Evolutionary conservation across 2,329 filamentous ascomycete genomes (phyloP).

Genomic region (Sarocladium strictum): DNA sequence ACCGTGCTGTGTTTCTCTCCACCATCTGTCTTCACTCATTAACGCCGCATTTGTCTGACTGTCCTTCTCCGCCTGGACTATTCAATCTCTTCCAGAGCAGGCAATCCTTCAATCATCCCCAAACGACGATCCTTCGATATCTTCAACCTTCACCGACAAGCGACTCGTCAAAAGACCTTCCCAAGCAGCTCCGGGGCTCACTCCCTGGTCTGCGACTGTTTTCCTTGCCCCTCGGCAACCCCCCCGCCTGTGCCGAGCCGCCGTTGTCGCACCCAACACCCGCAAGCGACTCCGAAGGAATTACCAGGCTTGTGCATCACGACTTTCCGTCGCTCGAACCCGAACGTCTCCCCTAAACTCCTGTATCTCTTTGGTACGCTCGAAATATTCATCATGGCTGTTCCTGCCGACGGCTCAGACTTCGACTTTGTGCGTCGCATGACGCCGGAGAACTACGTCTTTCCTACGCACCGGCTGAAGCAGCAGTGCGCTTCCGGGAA

Average conservation of each 20-base stretch:
- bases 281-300: not conserved
- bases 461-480: constrained; percentile 55
- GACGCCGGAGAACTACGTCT: constrained; percentile 43
- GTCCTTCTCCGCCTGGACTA: no score
- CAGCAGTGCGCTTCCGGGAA: constrained; percentile 46
- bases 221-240: not conserved
- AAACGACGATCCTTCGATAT: not conserved
- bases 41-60: no score
- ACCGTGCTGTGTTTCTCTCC: no score
- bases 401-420: constrained; percentile 15
- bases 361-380: not conserved
- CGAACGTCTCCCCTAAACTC: not conserved
- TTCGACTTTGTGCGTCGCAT: constrained; percentile 28
- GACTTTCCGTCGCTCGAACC: not conserved
- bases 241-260: not conserved
- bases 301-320: not conserved
- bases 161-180: not conserved
- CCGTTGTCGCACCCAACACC: not conserved
- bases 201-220: not conserved
- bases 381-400: not conserved
- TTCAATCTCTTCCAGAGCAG: no score
- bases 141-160: not conserved
- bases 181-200: not conserved
- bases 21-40: no score
- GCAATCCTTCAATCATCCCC: not conserved